phyloP scores from a whole-genome alignment of 768 basidiomycete species.

The Termitomyces sp. region DNA sequence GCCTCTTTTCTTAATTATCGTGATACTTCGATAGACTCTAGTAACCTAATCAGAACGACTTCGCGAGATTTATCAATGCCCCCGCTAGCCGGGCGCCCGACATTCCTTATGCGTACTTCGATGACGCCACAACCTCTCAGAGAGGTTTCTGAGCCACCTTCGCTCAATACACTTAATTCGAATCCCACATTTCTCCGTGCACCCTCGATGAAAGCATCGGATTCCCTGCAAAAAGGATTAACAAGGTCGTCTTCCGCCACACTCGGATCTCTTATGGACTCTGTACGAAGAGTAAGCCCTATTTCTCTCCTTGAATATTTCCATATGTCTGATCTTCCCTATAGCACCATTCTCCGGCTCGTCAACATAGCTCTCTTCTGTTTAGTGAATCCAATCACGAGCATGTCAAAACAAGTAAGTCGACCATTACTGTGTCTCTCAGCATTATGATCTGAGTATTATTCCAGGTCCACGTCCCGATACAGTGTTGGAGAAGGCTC shows the following conservation, averaged over 20 bases:
- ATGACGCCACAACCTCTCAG: conserved; percentile 62
- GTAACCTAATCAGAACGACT: conserved; percentile 23
- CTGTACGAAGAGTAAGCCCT: conserved; percentile 49
- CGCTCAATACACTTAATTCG: conserved; percentile 53
- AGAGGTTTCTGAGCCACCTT: conserved; percentile 68
- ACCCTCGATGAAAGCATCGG: conserved; percentile 34
- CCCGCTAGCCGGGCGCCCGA: conserved; percentile 40
- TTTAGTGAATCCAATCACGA: conserved; percentile 37
- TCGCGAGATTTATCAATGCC: conserved; percentile 45
- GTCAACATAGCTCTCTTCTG: conserved; percentile 51
- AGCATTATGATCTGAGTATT: background rate
- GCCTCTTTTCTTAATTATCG: conserved; percentile 36
- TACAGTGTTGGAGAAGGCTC: conserved; percentile 60
- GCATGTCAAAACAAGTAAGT: conserved; percentile 29
- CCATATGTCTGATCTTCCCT: conserved; percentile 2
- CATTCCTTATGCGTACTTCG: conserved; percentile 63
- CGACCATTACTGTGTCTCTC: background rate
- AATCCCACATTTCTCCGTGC: conserved; percentile 72
- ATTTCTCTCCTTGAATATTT: background rate
- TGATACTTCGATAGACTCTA: conserved; percentile 37
- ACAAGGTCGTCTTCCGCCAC: conserved; percentile 37
- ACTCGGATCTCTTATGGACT: conserved; percentile 56
- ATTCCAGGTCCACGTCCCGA: conserved; percentile 25
- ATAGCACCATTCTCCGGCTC: conserved; percentile 46
- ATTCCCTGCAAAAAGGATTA: conserved; percentile 19